Conservation (phyloP, 78 protist species). For the Dictyostelium capitatum region DNA sequence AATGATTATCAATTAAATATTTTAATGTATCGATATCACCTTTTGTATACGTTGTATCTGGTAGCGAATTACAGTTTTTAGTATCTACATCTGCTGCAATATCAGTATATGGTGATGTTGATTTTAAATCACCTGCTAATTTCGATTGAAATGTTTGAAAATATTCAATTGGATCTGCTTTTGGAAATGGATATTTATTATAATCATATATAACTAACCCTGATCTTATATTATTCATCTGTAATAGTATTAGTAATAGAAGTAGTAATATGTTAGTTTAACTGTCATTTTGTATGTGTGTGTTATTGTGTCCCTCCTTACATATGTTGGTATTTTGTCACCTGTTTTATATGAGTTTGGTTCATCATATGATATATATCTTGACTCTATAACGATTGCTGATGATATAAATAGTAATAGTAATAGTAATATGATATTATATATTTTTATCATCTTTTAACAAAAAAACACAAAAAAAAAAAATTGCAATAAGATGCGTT, state of each 20-base stretch:
- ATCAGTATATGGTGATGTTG: neutral
- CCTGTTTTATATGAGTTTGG: neutral
- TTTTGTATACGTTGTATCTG: neutral
- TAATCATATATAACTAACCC: slow-evolving; percentile 6
- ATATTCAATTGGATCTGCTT: neutral
- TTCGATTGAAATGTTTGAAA: slow-evolving; percentile 29
- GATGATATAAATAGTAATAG: neutral
- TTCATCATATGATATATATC: neutral
- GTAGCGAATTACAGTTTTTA: neutral
- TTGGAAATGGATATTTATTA: slow-evolving; percentile 10
- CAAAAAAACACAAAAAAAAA: no score
- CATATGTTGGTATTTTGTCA: slow-evolving; percentile 8
- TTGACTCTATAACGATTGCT: neutral
- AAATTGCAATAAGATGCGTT: no score
- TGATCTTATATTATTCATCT: slow-evolving; percentile 12
- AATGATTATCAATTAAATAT: slow-evolving; percentile 21
- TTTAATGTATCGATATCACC: slow-evolving; percentile 24
- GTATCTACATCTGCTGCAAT: neutral
- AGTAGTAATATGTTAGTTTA: neutral
- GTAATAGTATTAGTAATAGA: neutral
- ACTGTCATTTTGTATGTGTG: neutral
- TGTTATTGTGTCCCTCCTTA: neutral
- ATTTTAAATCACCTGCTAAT: slow-evolving; percentile 49
- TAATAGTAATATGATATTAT: neutral
- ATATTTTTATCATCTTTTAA: neutral